Percentiles rank a stretch among this genome's conserved stretches.
Conservation (phyloP, 805 yeast species). For the Zygoascus tannicola region DNA sequence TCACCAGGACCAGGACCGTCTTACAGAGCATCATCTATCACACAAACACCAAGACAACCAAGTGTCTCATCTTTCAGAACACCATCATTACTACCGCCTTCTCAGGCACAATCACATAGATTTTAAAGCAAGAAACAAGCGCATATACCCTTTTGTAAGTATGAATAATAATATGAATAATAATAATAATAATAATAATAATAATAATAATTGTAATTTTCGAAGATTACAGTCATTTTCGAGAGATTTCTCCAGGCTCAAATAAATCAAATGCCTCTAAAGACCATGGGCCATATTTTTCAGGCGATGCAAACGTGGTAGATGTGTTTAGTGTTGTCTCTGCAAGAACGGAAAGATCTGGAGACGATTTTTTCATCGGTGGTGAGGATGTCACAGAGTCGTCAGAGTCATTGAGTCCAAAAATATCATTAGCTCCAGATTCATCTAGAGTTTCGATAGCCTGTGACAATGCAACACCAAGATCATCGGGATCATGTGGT, state of each 20-base stretch:
- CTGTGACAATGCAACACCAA: not conserved
- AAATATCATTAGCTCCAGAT: not conserved
- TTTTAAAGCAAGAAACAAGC: no score
- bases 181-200: no score
- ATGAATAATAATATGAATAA: no score
- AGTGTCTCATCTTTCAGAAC: conserved; percentile 12
- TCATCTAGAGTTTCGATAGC: not conserved
- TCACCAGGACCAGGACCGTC: no score
- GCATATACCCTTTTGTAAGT: no score
- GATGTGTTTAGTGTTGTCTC: not conserved
- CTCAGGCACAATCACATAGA: conserved; percentile 6
- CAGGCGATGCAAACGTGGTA: not conserved
- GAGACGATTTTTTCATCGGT: not conserved
- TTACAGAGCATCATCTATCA: not conserved
- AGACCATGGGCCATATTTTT: conserved; percentile 24
- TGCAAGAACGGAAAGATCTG: not conserved
- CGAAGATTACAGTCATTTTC: no score
- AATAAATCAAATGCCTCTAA: conserved; percentile 23
- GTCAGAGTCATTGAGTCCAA: not conserved
- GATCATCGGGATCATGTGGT: not conserved
- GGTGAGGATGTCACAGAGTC: not conserved
- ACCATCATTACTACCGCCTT: conserved; percentile 2
- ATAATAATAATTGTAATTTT: no score
- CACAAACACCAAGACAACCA: conserved; percentile 1
- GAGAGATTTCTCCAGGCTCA: no score